Conservation (phyloP, 495 filamentous ascomycete species). For the Pseudevernia furfuracea region DNA sequence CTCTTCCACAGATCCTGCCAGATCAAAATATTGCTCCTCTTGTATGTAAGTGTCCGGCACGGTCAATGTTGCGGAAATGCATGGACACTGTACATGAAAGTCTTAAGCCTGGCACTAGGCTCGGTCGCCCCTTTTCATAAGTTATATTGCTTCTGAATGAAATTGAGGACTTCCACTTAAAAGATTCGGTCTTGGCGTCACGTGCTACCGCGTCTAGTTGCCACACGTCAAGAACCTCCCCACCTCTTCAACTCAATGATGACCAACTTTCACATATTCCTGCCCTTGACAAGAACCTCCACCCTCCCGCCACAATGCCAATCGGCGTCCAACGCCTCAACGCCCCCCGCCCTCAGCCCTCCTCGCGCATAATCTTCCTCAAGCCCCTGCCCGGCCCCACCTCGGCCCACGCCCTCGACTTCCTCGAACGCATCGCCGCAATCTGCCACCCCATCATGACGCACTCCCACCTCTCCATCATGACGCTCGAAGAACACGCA, state of each 20-base stretch:
- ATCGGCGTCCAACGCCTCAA: conserved; percentile 59
- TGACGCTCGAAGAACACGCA: conserved; percentile 68
- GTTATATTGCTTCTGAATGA: no score
- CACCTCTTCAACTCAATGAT: neutral
- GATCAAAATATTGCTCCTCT: neutral
- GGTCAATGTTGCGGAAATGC: neutral
- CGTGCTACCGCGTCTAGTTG: conserved; percentile 12
- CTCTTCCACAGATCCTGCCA: neutral
- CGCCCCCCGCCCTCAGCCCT: conserved; percentile 56
- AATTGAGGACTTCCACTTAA: neutral
- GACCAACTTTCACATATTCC: neutral
- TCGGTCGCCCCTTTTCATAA: neutral
- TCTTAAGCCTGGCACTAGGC: neutral
- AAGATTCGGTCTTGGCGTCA: conserved; percentile 2
- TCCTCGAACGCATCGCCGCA: conserved; percentile 68
- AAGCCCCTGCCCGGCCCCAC: conserved; percentile 58
- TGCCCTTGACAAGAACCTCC: neutral
- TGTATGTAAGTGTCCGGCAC: neutral
- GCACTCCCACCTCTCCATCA: conserved; percentile 56
- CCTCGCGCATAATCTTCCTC: conserved; percentile 69
- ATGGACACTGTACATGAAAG: neutral
- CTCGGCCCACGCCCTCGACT: conserved; percentile 54
- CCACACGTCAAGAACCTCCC: neutral
- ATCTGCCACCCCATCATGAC: conserved; percentile 72
- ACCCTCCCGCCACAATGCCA: conserved; percentile 28